Evolutionary conservation across 768 basidiomycete genomes (phyloP), one percentile per base, ranked within the genome.

Genomic region (Hirschioporus abietinus): DNA sequence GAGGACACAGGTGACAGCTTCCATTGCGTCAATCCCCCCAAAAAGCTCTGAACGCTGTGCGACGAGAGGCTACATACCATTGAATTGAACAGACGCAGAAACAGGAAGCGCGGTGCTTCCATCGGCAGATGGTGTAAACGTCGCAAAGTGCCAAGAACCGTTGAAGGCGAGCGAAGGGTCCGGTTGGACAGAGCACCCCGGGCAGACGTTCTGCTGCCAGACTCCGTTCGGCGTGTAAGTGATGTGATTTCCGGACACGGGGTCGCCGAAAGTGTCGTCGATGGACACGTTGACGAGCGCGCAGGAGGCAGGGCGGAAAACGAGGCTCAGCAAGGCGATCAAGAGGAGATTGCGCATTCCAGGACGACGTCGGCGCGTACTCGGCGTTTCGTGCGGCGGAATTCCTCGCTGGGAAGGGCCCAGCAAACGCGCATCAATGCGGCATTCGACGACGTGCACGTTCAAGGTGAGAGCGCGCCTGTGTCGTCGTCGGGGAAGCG

Each of bases 211-310:
- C 25, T 63, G 60, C n/a, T 71, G 71, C 82, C 81, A 82, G 12
- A 69, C 75, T 7, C 69, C 70, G 7, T 66, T 58, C 23, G 81
- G 80, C 24, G 70, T 42, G 68, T 82, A 81, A 7, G 68, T 66
- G 24, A 82, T 73, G 9, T 64, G 68, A 20, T 65, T 68, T 27
- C 78, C 75, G 52, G 77, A 78, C 24, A 65, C 23, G 18, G 71
- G 66, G 68, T 79, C 75, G 36, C 76, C 76, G 27, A 70, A 68
- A 42, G 74, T 74, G 70, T 82, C 81, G 74, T 83, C 81, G 42
- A 83, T 75, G 5, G 81, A 82, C 34, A 78, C 70, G 66, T 82
- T 82, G 26, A 76, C 71, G 27, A 77, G 71, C 20, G 68, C 62
- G 17, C 71, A 72, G 25, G 66, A 65, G 23, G 66, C 69, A 74